phyloP scores from a whole-genome alignment of 2,329 filamentous ascomycete species.

The Stromatinia cepivora region DNA sequence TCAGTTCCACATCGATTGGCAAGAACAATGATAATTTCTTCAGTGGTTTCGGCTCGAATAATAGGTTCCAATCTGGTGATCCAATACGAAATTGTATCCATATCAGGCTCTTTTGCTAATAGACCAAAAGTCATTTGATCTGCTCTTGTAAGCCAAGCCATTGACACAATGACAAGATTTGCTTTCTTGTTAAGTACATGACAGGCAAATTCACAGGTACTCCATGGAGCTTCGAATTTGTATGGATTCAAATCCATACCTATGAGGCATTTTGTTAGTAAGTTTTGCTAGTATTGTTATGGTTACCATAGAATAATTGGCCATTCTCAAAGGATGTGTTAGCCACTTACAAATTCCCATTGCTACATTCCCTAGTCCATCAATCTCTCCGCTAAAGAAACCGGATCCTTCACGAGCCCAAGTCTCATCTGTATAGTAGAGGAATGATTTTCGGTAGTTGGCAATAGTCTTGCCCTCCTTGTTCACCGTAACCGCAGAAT shows the following conservation, averaged over 20 bases:
- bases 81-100: conserved; percentile 77
- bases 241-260: conserved; percentile 63
- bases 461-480: conserved; percentile 59
- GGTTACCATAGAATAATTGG: conserved; percentile 9
- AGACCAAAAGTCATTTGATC: conserved; percentile 49
- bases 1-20: conserved; percentile 71
- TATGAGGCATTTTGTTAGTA: conserved; percentile 27
- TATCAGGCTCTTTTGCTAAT: conserved; percentile 61
- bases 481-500: conserved; percentile 56
- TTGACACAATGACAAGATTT: conserved; percentile 67
- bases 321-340: conserved; percentile 24
- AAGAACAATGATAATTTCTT: conserved; percentile 68
- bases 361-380: conserved; percentile 52
- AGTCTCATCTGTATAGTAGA: conserved; percentile 61
- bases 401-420: conserved; percentile 60
- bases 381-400: conserved; percentile 50
- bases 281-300: not conserved
- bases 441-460: conserved; percentile 60
- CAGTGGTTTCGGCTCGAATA: conserved; percentile 51
- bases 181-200: conserved; percentile 58
- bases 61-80: conserved; percentile 67
- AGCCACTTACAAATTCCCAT: conserved; percentile 59
- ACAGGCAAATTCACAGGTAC: conserved; percentile 48
- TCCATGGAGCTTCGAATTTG: conserved; percentile 52
- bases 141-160: conserved; percentile 73